Conservation (phyloP, 1,284 basidiomycete species). For the Ceratobasidium sp. region DNA sequence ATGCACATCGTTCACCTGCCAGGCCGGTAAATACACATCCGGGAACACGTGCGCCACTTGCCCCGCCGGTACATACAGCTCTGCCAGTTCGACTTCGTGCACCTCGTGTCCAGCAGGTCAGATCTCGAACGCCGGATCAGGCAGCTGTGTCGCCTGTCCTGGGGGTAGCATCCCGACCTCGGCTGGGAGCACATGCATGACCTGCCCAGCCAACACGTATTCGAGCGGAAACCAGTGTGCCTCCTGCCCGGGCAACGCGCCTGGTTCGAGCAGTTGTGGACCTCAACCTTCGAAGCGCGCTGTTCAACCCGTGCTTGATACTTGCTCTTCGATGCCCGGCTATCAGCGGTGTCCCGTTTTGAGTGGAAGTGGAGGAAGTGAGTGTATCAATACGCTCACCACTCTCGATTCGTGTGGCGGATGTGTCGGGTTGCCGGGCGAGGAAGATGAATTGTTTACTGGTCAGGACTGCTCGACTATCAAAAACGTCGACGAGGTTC, state of each 20-base stretch:
- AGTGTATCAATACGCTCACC: conserved; percentile 9
- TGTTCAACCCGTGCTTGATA: neutral
- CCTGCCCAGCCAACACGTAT: conserved; percentile 2
- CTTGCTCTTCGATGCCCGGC: neutral
- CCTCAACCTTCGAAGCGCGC: conserved; percentile 29
- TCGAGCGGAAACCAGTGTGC: conserved; percentile 1
- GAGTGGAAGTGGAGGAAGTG: neutral
- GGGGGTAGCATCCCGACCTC: neutral
- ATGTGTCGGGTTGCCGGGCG: neutral
- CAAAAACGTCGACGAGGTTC: conserved; percentile 6
- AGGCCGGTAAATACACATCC: conserved; percentile 6
- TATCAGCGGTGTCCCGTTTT: neutral
- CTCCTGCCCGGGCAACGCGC: neutral
- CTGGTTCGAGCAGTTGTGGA: neutral
- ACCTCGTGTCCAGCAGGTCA: neutral
- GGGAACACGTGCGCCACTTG: conserved; percentile 18
- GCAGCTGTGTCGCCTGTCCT: conserved; percentile 4
- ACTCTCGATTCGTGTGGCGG: conserved; percentile 38
- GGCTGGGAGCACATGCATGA: neutral
- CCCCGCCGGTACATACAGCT: conserved; percentile 8
- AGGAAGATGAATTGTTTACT: neutral
- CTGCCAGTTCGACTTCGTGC: neutral
- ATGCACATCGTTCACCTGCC: conserved; percentile 4
- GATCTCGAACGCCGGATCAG: neutral
- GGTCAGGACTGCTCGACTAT: conserved; percentile 16